Percentiles rank a stretch among this genome's conserved stretches.
Conservation (phyloP, 176 grass and related monocot genomes). For the Melocanna baccifera region DNA sequence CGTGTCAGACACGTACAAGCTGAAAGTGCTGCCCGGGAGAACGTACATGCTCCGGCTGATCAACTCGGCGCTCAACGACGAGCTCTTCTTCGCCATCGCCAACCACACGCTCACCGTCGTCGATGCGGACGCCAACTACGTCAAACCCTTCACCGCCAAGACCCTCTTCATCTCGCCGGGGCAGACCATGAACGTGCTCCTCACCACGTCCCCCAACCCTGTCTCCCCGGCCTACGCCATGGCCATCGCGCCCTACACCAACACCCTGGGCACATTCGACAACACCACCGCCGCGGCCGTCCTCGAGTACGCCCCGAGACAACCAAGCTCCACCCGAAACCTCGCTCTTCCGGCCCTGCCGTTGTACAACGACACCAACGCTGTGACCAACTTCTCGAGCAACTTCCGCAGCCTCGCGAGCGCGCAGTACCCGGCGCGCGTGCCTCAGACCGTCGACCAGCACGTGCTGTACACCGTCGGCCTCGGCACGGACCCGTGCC, state of each 20-base stretch:
- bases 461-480: conserved; percentile 67
- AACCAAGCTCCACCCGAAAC: neutral
- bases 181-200: conserved; percentile 75
- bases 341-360: conserved; percentile 39
- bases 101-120: conserved; percentile 75
- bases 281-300: conserved; percentile 63
- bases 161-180: conserved; percentile 66
- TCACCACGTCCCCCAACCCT: conserved; percentile 19
- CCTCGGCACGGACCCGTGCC: conserved; percentile 62
- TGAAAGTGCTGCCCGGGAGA: conserved; percentile 52
- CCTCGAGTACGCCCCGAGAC: conserved; percentile 47
- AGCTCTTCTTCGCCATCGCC: conserved; percentile 84
- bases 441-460: conserved; percentile 50
- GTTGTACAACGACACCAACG: conserved; percentile 56
- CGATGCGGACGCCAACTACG: conserved; percentile 69
- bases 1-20: conserved; percentile 59
- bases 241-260: conserved; percentile 57
- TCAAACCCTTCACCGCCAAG: conserved; percentile 50
- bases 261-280: conserved; percentile 55
- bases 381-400: conserved; percentile 36
- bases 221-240: conserved; percentile 50
- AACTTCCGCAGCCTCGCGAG: conserved; percentile 51
- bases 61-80: conserved; percentile 80
- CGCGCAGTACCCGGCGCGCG: conserved; percentile 29
- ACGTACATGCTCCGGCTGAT: conserved; percentile 82